These are phyloP conservation scores for Hamamelis virginiana DNA, from an alignment of 164 flowering plant genomes.

Conservation along the genomic window DNA sequence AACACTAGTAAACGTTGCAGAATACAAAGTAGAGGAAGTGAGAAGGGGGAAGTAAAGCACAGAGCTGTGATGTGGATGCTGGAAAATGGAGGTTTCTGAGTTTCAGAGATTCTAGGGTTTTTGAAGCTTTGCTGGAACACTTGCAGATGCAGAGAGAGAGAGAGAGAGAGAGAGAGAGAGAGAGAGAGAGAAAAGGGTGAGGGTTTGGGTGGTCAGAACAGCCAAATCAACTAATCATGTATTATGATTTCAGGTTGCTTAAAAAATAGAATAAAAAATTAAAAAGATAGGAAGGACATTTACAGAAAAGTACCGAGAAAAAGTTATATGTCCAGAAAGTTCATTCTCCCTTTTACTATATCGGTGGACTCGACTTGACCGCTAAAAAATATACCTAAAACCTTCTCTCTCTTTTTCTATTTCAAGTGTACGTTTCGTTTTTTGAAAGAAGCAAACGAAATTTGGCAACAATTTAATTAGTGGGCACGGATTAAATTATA, in stretches of 20 bases:
- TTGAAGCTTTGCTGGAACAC: constrained; percentile 11
- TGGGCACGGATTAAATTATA: too few species aligned
- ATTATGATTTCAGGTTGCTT: not conserved
- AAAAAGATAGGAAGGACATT: too few species aligned
- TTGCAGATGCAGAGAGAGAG: constrained; percentile 21
- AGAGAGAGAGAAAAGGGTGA: constrained; percentile 18
- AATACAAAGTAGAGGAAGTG: not conserved
- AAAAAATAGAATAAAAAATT: not conserved
- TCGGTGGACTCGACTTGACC: too few species aligned
- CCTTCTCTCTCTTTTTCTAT: too few species aligned
- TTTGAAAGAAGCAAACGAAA: too few species aligned
- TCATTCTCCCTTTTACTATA: too few species aligned
- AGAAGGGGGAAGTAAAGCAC: too few species aligned
- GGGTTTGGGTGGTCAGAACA: constrained; percentile 54
- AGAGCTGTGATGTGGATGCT: not conserved
- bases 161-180: constrained; percentile 16
- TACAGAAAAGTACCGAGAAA: too few species aligned
- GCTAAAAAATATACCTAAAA: too few species aligned
- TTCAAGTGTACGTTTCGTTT: too few species aligned
- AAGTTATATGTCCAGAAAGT: too few species aligned
- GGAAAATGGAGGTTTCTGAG: not conserved
- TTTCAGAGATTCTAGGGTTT: constrained; percentile 5
- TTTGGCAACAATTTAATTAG: too few species aligned
- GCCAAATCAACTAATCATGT: constrained; percentile 28
- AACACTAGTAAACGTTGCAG: not conserved